Evolutionary conservation across 257 asterid genomes (phyloP).

Genomic region (Solanum clarkiae): DNA sequence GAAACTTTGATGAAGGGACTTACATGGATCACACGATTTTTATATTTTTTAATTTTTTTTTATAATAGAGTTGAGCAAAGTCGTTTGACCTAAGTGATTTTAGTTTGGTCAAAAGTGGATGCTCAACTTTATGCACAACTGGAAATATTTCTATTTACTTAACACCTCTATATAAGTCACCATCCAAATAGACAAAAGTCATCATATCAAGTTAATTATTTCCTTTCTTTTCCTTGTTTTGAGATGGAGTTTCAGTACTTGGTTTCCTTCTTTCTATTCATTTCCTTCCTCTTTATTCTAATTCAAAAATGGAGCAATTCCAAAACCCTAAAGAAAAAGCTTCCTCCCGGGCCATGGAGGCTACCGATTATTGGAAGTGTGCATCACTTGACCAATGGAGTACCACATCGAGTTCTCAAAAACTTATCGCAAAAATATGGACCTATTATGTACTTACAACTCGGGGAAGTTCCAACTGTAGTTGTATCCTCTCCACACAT

Average conservation of each 20-base stretch:
- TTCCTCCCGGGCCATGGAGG: background rate
- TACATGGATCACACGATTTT: no score
- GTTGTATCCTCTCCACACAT: background rate
- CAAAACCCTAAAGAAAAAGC: background rate
- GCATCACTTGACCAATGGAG: background rate
- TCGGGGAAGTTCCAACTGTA: background rate
- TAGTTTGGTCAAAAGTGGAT: background rate
- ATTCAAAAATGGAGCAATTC: background rate
- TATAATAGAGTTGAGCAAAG: background rate
- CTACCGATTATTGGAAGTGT: background rate
- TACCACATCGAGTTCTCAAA: background rate
- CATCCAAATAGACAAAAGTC: background rate
- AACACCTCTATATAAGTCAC: background rate
- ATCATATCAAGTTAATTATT: background rate
- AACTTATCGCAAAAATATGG: background rate
- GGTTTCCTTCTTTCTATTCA: background rate
- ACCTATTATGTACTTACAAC: background rate
- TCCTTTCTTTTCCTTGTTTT: background rate
- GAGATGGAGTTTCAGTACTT: background rate
- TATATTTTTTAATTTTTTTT: background rate
- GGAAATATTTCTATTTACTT: background rate
- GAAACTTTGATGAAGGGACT: background rate
- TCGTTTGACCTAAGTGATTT: background rate
- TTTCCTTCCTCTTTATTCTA: background rate
- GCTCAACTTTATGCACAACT: background rate